These are phyloP conservation scores for Inga oerstediana DNA, from an alignment of 306 rosid species.

Conservation along the genomic window DNA sequence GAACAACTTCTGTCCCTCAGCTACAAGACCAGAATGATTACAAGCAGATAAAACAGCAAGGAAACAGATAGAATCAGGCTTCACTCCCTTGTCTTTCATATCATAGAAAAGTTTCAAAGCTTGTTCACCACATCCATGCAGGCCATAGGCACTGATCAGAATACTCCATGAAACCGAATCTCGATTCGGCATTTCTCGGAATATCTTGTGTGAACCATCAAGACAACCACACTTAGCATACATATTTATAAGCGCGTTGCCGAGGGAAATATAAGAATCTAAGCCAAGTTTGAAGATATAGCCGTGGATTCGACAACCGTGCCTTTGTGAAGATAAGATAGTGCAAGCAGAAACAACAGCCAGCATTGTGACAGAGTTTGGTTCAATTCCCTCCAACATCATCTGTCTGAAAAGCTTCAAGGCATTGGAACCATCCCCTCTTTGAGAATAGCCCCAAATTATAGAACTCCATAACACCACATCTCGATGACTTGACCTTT, in stretches of 20 bases:
- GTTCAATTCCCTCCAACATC: conserved; percentile 52
- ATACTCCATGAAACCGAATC: conserved; percentile 70
- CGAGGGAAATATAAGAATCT: conserved; percentile 42
- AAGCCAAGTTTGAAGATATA: conserved; percentile 53
- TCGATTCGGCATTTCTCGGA: conserved; percentile 53
- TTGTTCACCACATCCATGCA: conserved; percentile 62
- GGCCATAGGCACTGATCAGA: conserved; percentile 57
- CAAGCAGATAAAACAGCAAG: conserved; percentile 69
- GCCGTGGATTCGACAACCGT: conserved; percentile 53
- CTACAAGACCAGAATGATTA: conserved; percentile 67
- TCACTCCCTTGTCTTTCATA: conserved; percentile 56
- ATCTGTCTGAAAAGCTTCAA: conserved; percentile 56
- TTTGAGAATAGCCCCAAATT: conserved; percentile 56
- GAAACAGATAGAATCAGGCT: conserved; percentile 52
- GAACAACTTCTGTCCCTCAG: conserved; percentile 57
- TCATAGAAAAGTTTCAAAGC: conserved; percentile 55
- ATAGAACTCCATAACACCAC: conserved; percentile 72
- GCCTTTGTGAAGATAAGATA: conserved; percentile 44
- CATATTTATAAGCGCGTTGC: conserved; percentile 68
- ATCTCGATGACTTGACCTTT: conserved; percentile 51
- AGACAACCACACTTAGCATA: conserved; percentile 72
- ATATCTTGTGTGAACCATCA: conserved; percentile 41
- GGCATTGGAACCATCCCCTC: conserved; percentile 50
- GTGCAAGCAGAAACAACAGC: conserved; percentile 63
- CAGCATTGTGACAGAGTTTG: conserved; percentile 62